phyloP scores from a whole-genome alignment of 306 rosid genomes.

The Rosa chinensis region DNA sequence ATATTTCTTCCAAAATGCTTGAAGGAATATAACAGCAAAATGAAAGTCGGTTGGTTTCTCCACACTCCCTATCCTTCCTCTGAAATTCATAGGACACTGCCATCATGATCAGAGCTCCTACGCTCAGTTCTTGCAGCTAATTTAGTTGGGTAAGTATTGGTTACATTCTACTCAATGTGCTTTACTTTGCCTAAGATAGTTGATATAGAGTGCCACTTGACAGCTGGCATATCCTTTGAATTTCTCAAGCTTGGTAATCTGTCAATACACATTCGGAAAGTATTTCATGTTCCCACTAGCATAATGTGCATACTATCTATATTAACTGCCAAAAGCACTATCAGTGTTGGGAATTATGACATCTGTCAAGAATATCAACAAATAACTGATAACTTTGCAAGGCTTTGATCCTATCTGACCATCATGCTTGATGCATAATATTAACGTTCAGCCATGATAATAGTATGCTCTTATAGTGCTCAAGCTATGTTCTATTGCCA shows the following conservation, averaged over 20 bases:
- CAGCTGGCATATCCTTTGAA: background rate
- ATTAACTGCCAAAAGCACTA: background rate
- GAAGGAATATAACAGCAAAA: conserved; percentile 60
- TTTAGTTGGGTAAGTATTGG: conserved; percentile 69
- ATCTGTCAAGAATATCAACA: background rate
- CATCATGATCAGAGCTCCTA: conserved; percentile 84
- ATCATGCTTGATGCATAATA: background rate
- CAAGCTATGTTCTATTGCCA: background rate
- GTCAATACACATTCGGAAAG: background rate
- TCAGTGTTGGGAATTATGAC: background rate
- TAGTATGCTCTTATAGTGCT: background rate
- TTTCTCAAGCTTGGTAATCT: background rate
- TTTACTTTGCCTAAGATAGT: background rate
- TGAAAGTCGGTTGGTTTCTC: conserved; percentile 96
- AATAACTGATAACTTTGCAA: background rate
- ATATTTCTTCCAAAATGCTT: conserved; percentile 90
- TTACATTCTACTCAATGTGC: conserved; percentile 2
- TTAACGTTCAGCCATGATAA: background rate
- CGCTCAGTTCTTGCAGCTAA: conserved; percentile 91
- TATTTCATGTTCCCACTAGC: background rate
- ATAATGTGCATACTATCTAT: background rate
- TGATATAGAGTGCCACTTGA: background rate
- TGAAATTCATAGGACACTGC: conserved; percentile 86
- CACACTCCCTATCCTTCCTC: conserved; percentile 97
- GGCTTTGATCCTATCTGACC: background rate